These are phyloP conservation scores for Marsdenia floribunda DNA, from an alignment of 257 asterid species.

Conservation along the genomic window DNA sequence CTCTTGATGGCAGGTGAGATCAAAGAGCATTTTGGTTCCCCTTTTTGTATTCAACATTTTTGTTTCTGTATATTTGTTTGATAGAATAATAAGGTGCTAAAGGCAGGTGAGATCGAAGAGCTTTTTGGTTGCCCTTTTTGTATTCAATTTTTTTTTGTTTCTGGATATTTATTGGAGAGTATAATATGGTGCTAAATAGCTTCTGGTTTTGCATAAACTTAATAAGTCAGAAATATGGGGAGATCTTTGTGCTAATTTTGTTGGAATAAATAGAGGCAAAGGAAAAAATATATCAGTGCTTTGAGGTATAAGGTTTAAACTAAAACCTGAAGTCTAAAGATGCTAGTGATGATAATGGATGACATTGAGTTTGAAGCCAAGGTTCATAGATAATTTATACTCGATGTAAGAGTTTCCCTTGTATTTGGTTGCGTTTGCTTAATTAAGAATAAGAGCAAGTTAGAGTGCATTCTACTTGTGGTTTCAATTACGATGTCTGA, in stretches of 20 bases:
- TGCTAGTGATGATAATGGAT: not conserved
- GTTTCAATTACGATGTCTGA: not conserved
- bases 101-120: constrained; percentile 52
- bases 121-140: not conserved
- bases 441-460: not conserved
- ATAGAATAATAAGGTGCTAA: not conserved
- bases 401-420: not conserved
- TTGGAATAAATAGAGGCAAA: constrained; percentile 3
- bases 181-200: not conserved
- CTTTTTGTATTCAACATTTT: not conserved
- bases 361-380: not conserved
- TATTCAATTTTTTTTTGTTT: not conserved
- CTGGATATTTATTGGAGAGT: no score
- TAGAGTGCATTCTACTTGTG: not conserved
- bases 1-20: constrained; percentile 91
- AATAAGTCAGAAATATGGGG: not conserved
- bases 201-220: not conserved
- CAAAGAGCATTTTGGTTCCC: not conserved
- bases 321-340: not conserved
- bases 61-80: not conserved
- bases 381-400: not conserved
- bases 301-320: not conserved
- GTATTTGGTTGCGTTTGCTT: not conserved
- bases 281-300: no score
- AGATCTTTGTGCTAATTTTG: not conserved